These are phyloP conservation scores for Tilletia setariae DNA, from an alignment of 1,284 basidiomycete species.

Conservation along the genomic window DNA sequence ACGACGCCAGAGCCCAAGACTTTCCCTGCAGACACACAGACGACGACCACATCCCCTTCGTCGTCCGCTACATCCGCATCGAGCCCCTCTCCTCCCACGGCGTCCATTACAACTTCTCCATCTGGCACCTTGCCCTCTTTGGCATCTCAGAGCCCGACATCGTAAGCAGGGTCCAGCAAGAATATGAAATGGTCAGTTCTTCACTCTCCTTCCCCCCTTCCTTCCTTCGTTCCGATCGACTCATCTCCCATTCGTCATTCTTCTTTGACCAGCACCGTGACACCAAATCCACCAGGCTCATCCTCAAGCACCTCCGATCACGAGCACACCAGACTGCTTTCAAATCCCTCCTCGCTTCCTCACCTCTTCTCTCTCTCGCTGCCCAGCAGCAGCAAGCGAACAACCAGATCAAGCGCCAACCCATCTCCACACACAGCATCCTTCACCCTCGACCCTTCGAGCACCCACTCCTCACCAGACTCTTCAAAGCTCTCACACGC, in stretches of 20 bases:
- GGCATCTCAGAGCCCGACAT: slow-evolving; percentile 38
- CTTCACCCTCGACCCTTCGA: slow-evolving; percentile 58
- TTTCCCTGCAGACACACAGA: slow-evolving; percentile 3
- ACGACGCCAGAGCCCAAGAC: neutral
- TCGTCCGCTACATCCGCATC: slow-evolving; percentile 49
- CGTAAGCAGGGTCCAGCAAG: slow-evolving; percentile 29
- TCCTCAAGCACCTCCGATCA: slow-evolving; percentile 73
- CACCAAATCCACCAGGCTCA: slow-evolving; percentile 38
- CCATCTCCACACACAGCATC: too few relatives aligned
- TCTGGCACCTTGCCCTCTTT: slow-evolving; percentile 54
- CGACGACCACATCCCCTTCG: slow-evolving; percentile 33
- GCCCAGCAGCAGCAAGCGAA: slow-evolving; percentile 60
- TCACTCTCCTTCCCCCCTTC: neutral
- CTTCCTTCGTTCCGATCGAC: neutral
- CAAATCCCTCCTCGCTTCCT: slow-evolving; percentile 36
- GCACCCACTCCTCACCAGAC: slow-evolving; percentile 67
- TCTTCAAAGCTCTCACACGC: slow-evolving; percentile 68
- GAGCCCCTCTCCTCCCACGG: slow-evolving; percentile 52
- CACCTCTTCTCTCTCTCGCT: slow-evolving; percentile 53
- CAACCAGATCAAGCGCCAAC: neutral
- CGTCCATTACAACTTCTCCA: slow-evolving; percentile 50
- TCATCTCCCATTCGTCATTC: neutral
- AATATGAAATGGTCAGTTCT: slow-evolving; percentile 25
- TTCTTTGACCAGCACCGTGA: slow-evolving; percentile 44
- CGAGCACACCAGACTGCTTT: slow-evolving; percentile 69